A percentile compares a stretch with the other conserved stretches of the same genome.
These are phyloP conservation scores for Musa itinerans DNA, from an alignment of 176 grass and related monocot genomes.

Conservation along the genomic window DNA sequence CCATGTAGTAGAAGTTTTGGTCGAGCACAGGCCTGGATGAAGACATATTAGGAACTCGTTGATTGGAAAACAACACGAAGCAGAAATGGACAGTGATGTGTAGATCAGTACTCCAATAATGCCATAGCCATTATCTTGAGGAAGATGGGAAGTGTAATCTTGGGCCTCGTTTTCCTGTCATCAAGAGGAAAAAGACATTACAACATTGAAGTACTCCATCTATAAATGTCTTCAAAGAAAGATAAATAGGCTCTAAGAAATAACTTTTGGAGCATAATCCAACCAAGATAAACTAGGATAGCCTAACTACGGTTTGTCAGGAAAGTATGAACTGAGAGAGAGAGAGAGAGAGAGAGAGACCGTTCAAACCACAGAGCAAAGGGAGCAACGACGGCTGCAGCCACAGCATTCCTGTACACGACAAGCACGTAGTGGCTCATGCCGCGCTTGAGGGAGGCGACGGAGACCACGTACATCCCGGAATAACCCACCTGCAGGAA, in stretches of 20 bases:
- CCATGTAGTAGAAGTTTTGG: conserved; percentile 88
- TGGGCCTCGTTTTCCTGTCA: conserved; percentile 64
- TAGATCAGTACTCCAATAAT: conserved; percentile 53
- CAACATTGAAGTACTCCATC: too few relatives aligned
- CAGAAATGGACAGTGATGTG: neutral
- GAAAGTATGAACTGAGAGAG: neutral
- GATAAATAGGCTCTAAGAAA: too few relatives aligned
- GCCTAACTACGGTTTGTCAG: too few relatives aligned
- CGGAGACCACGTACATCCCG: conserved; percentile 75
- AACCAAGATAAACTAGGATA: too few relatives aligned
- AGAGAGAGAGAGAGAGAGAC: conserved; percentile 2
- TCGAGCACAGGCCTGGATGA: conserved; percentile 66
- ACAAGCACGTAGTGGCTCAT: conserved; percentile 88
- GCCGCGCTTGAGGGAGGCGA: conserved; percentile 60
- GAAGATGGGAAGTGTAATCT: conserved; percentile 43
- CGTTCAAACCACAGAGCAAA: conserved; percentile 81
- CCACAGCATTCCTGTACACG: conserved; percentile 61
- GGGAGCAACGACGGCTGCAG: conserved; percentile 57
- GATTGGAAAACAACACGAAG: too few relatives aligned
- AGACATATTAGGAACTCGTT: too few relatives aligned
- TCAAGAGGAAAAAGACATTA: neutral
- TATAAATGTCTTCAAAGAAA: too few relatives aligned
- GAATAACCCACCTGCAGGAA: conserved; percentile 84
- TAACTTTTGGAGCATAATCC: too few relatives aligned
- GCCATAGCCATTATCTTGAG: conserved; percentile 55